These are phyloP conservation scores for Curvularia sp. DNA, from an alignment of 2,329 filamentous ascomycete species.

Conservation along the genomic window DNA sequence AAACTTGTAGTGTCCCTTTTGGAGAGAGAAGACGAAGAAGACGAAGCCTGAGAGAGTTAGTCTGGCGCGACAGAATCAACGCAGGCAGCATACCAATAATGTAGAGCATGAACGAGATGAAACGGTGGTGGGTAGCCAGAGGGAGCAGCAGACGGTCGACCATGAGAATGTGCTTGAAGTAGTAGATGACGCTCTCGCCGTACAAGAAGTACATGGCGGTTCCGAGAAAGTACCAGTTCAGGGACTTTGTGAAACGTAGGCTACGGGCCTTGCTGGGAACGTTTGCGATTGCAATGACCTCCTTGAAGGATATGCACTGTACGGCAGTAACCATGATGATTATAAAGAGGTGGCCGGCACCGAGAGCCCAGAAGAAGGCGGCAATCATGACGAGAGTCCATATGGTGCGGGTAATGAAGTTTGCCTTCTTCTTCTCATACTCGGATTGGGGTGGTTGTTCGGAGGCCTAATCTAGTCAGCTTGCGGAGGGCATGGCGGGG, in stretches of 20 bases:
- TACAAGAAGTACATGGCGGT: slow-evolving; percentile 99
- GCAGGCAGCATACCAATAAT: slow-evolving; percentile 75
- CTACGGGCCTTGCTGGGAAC: slow-evolving; percentile 90
- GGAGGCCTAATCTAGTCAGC: slow-evolving; percentile 42
- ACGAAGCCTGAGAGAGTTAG: slow-evolving; percentile 76
- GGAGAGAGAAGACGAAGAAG: slow-evolving; percentile 93
- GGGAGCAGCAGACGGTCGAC: slow-evolving; percentile 93
- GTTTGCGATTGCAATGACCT: slow-evolving; percentile 97
- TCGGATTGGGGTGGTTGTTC: slow-evolving; percentile 63
- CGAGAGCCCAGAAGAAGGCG: slow-evolving; percentile 88
- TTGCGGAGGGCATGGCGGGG: slow-evolving; percentile 4
- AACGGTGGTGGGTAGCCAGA: slow-evolving; percentile 94
- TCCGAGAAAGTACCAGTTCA: slow-evolving; percentile 99
- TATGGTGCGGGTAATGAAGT: slow-evolving; percentile 94
- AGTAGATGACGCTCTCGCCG: slow-evolving; percentile 98
- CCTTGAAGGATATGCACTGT: slow-evolving; percentile 98
- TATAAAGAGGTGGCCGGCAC: slow-evolving; percentile 97
- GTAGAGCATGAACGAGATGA: slow-evolving; percentile 98
- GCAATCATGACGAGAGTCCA: slow-evolving; percentile 99
- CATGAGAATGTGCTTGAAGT: slow-evolving; percentile 98
- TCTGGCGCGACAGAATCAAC: not conserved
- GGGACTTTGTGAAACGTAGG: slow-evolving; percentile 89
- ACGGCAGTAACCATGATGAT: slow-evolving; percentile 90
- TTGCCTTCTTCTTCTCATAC: slow-evolving; percentile 98
- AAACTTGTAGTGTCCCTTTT: slow-evolving; percentile 96